These are phyloP conservation scores for Microbotryum intermedium DNA, from an alignment of 1,284 basidiomycete genomes.

Conservation along the genomic window DNA sequence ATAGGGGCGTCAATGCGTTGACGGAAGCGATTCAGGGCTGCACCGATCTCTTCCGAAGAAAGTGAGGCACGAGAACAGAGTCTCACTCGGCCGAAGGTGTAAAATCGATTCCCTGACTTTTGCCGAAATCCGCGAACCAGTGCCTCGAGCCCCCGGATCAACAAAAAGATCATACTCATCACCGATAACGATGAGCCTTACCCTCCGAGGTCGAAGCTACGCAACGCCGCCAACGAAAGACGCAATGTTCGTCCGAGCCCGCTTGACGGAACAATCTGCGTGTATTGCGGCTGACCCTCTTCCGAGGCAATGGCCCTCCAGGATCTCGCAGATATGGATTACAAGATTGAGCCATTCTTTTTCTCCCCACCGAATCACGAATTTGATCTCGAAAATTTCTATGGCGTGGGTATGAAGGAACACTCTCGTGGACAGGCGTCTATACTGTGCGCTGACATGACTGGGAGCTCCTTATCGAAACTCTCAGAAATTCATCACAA, in stretches of 20 bases:
- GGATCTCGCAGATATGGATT: conserved; percentile 74
- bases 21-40: conserved; percentile 71
- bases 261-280: not conserved
- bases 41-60: conserved; percentile 76
- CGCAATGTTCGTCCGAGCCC: not conserved
- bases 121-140: conserved; percentile 72
- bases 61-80: conserved; percentile 51
- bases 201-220: conserved; percentile 8
- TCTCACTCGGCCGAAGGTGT: no score
- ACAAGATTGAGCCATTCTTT: conserved; percentile 84
- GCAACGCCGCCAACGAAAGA: conserved; percentile 3
- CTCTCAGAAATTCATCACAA: conserved; percentile 11
- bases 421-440: no score
- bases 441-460: not conserved
- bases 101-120: no score
- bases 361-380: conserved; percentile 53
- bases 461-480: conserved; percentile 60
- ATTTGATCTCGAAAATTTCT: conserved; percentile 73
- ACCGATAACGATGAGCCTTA: conserved; percentile 75
- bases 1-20: conserved; percentile 44
- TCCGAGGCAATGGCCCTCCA: conserved; percentile 35
- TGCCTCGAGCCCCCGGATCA: conserved; percentile 40
- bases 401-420: conserved; percentile 53
- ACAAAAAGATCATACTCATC: conserved; percentile 64
- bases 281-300: not conserved